Conservation (phyloP, 441 rosid genomes). For the Populus trichocarpa region DNA sequence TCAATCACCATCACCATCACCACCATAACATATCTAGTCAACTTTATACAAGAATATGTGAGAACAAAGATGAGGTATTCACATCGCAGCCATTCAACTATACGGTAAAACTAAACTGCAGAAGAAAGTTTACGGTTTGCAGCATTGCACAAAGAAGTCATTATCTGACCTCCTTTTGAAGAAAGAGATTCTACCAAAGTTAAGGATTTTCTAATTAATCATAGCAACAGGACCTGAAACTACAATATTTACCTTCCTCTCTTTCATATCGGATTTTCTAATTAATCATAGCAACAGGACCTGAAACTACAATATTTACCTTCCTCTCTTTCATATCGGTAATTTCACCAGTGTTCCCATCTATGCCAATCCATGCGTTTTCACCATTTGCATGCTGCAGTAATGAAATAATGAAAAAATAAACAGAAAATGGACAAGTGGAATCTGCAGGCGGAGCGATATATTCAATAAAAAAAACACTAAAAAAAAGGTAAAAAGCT, state of each 20-base stretch:
- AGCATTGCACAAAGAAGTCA: not conserved
- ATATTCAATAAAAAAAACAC: not conserved
- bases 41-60: not conserved
- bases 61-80: not conserved
- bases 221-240: not conserved
- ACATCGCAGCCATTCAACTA: not conserved
- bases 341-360: slow-evolving; percentile 84
- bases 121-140: not conserved
- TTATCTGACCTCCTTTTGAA: not conserved
- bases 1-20: not conserved
- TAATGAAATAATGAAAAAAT: not conserved
- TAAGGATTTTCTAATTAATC: too few species aligned
- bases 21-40: not conserved
- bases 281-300: not conserved
- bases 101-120: not conserved
- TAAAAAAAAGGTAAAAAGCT: not conserved
- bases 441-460: not conserved
- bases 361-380: slow-evolving; percentile 90
- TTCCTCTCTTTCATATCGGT: slow-evolving; percentile 84
- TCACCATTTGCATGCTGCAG: slow-evolving; percentile 89
- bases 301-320: slow-evolving; percentile 32
- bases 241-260: slow-evolving; percentile 48
- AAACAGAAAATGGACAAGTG: not conserved
- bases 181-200: not conserved
- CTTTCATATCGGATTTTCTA: slow-evolving; percentile 65